These are phyloP conservation scores for Rhodosporidiobolus sp. DNA, from an alignment of 768 basidiomycete species.

Conservation along the genomic window DNA sequence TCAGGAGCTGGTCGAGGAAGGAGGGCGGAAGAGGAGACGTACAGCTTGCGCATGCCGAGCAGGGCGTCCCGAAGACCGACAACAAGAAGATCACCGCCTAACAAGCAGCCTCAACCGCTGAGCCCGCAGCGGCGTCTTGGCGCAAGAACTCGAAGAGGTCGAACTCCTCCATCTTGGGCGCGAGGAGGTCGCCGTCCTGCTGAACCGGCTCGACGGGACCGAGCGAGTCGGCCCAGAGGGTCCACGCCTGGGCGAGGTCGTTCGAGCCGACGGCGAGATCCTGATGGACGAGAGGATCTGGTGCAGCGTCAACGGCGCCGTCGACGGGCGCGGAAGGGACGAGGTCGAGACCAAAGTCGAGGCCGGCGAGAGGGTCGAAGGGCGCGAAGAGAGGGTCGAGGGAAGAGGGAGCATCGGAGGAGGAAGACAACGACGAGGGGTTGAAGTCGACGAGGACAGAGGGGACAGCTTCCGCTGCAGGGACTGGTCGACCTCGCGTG, in stretches of 20 bases:
- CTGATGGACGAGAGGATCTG: conserved; percentile 33
- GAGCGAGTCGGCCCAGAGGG: conserved; percentile 18
- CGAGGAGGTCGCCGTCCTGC: background rate
- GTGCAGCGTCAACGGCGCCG: conserved; percentile 4
- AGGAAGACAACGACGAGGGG: background rate
- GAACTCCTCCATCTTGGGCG: background rate
- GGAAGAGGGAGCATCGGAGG: background rate
- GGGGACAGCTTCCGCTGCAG: conserved; percentile 40
- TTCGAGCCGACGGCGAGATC: background rate
- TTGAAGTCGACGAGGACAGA: background rate
- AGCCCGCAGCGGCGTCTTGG: conserved; percentile 9
- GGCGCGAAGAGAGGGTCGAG: conserved; percentile 3
- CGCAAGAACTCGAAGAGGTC: conserved; percentile 34
- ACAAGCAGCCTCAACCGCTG: conserved; percentile 21
- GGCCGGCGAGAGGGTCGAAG: conserved; percentile 1
- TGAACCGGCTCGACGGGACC: background rate
- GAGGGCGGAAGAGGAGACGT: background rate
- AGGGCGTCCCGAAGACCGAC: no score
- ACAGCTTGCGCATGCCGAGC: background rate
- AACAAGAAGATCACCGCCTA: background rate
- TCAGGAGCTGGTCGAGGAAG: background rate
- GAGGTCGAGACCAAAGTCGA: conserved; percentile 11
- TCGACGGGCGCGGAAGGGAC: background rate
- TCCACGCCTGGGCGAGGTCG: conserved; percentile 22
- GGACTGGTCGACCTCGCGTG: conserved; percentile 36